These are phyloP conservation scores for Rhizopogon vulgaris DNA, from an alignment of 768 basidiomycete species.

Conservation along the genomic window DNA sequence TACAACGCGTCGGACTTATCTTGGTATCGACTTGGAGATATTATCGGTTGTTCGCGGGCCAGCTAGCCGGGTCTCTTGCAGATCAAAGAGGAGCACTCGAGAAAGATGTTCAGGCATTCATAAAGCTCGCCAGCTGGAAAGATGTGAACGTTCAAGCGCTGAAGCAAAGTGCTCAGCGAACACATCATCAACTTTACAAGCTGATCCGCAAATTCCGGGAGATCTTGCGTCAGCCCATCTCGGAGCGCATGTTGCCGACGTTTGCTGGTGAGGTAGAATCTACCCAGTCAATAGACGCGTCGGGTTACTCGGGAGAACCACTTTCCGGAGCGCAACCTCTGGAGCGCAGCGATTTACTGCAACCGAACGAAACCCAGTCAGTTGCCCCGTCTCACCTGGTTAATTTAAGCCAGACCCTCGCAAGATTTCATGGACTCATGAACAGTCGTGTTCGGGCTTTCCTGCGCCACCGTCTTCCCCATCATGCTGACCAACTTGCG, in stretches of 20 bases:
- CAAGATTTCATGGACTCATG: conserved; percentile 43
- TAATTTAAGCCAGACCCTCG: conserved; percentile 45
- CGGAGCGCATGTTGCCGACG: conserved; percentile 31
- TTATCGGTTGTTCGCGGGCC: conserved; percentile 54
- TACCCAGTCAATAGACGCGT: conserved; percentile 8
- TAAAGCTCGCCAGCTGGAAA: conserved; percentile 98
- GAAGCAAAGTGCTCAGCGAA: conserved; percentile 83
- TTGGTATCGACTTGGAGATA: conserved; percentile 55
- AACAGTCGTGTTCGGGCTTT: conserved; percentile 34
- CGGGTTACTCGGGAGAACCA: conserved; percentile 1
- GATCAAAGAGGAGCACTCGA: conserved; percentile 60
- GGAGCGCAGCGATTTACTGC: neutral
- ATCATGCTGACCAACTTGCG: conserved; percentile 48
- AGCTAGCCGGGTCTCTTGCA: conserved; percentile 42
- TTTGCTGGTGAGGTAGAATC: conserved; percentile 33
- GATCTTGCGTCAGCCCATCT: conserved; percentile 68
- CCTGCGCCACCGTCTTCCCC: conserved; percentile 34
- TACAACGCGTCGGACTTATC: conserved; percentile 51
- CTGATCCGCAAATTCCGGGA: conserved; percentile 90
- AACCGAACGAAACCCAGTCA: neutral
- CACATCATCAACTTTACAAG: conserved; percentile 89
- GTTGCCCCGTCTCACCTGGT: conserved; percentile 32
- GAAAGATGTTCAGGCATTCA: conserved; percentile 74
- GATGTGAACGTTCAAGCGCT: conserved; percentile 94
- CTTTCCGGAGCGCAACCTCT: neutral